Evolutionary conservation across 805 yeast genomes (phyloP), one percentile per base, ranked within the genome.

Genomic region (Lipomyces yamanashiensis): DNA sequence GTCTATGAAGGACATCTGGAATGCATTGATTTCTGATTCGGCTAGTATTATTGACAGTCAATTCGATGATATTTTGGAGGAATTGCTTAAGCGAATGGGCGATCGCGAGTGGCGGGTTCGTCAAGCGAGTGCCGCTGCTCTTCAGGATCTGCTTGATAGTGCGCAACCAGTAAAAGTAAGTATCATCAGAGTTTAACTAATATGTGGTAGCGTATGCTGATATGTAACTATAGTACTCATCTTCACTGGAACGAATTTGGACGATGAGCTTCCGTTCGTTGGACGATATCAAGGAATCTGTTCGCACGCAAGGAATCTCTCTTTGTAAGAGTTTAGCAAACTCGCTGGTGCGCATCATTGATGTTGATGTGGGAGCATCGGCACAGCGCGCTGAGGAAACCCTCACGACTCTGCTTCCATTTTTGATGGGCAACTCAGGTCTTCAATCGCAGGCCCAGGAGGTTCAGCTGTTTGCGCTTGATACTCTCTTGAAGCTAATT

Each of bases 231-330:
- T 39, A 57, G 63, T 66, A 66, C 41, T 84, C 84, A 43, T 67
- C 72, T 10, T 72, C 77, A 9, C 71, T 88, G 63, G 88, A 89
- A 63, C 85, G 85, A 5, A 84, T 93, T 39, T 93, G 98, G 98
- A 80, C 82, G 5, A 87, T 90, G 89, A 87, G 92, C 54, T 92
- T 93, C 77, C 82, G 99, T 71, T 84, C 85, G 0, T 84, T 93
- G 83, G 99, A 93, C 77, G 98, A 93, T 77, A 90, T 93, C 63
- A 95, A 95, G 74, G 97, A 90, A 43, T 89, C 96, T 76, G 97
- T 95, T 2, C 81, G 98, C 56, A 84, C 83, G 62, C 96, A 90
- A 52, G 98, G 96, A 9, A 77, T 81, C 45, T 82, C 82, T 41
- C 77, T 95, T 44, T 85, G 96, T 0, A 84, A 86, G 66, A 80